Evolutionary conservation across 306 rosid genomes (phyloP), one percentile per base, ranked within the genome.

Genomic region (Pyrus bretschneideri): DNA sequence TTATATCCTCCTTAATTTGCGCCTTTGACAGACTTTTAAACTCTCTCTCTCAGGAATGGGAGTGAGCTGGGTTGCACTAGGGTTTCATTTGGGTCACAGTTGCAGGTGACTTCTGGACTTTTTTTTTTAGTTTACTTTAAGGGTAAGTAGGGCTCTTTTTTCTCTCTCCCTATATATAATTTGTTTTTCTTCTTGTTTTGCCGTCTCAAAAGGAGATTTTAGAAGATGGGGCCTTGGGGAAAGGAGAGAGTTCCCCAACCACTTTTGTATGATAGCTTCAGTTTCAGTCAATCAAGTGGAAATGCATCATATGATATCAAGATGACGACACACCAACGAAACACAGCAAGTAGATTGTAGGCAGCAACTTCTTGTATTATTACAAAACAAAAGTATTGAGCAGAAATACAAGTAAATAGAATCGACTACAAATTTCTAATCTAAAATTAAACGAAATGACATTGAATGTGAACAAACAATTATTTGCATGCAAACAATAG

Each of bases 51-150:
- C 30, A 76, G 76, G 22, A 25, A 22, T 61, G 78, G 78, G 4
- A 29, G 51, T 86, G 86, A 86, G 90, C 90, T 89, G 91, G 59
- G 79, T 33, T 71, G 87, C 90, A 87, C 84, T 65, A 11, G 38
- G 45, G 73, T 22, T 57, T 57, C 74, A 83, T 83, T 62, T 80
- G 78, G 80, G 87, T 81, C 86, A 76, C 71, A 71, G 73, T 55
- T 78, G 22, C 73, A 25, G 31, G 77, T 75, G 78, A 74, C 88
- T 74, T 74, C 29, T 7, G 42, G 76, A 62, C 69, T 77, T 62
- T 67, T 40, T 49, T 49, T 11, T 77, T 33, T 8, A 35, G 59
- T 60, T 80, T 42, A 42, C 11, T 42, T 46, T 46, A 38, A 45
- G 71, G 45, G 66, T 40, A 3, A 73, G 21, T 49, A 73, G 3